These are phyloP conservation scores for Lentinula guzmanii DNA, from an alignment of 768 basidiomycete species.

Conservation along the genomic window DNA sequence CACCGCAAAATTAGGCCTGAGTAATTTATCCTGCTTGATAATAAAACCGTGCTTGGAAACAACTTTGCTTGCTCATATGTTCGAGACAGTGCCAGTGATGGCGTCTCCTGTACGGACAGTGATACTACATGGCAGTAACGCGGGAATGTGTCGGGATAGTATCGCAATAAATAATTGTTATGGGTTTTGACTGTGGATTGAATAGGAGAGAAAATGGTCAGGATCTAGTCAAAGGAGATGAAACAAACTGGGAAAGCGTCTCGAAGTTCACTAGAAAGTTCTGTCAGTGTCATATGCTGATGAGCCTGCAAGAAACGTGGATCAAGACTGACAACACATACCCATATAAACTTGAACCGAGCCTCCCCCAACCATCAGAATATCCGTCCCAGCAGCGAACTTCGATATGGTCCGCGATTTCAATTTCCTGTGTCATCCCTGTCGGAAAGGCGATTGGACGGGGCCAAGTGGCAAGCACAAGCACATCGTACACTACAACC, in stretches of 20 bases:
- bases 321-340: constrained; percentile 11
- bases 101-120: constrained; percentile 30
- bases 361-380: too few relatives aligned
- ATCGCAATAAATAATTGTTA: constrained; percentile 42
- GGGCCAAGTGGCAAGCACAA: constrained; percentile 54
- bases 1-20: constrained; percentile 41
- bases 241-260: constrained; percentile 18
- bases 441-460: constrained; percentile 41
- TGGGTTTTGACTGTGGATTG: not conserved
- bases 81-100: constrained; percentile 31
- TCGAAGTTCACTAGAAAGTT: constrained; percentile 16
- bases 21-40: constrained; percentile 29
- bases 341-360: constrained; percentile 20
- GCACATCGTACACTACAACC: constrained; percentile 41
- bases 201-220: not conserved
- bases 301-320: not conserved
- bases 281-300: constrained; percentile 10
- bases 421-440: too few relatives aligned
- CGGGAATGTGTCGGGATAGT: constrained; percentile 38
- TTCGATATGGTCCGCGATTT: too few relatives aligned
- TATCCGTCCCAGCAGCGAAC: too few relatives aligned
- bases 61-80: constrained; percentile 14
- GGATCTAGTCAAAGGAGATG: not conserved
- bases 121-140: constrained; percentile 24
- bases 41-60: constrained; percentile 18